A percentile compares a stretch with the other conserved stretches of the same genome.
These are phyloP conservation scores for Digitaria exilis DNA, from an alignment of 202 grass and related monocot genomes.

Conservation along the genomic window DNA sequence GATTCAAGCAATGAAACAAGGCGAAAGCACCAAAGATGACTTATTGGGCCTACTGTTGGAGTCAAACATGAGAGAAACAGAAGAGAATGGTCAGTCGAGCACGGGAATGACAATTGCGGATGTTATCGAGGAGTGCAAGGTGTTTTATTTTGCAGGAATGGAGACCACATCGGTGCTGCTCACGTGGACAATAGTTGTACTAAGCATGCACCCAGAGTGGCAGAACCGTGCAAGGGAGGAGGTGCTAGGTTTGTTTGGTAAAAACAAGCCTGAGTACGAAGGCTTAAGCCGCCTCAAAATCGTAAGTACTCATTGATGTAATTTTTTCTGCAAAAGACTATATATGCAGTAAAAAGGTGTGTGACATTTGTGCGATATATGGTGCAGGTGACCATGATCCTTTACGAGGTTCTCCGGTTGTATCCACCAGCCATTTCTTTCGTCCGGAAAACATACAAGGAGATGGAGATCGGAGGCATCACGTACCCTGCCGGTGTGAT, in stretches of 20 bases:
- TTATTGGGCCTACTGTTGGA: constrained; percentile 56
- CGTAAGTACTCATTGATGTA: constrained; percentile 22
- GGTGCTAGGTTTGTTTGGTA: constrained; percentile 50
- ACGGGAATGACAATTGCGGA: constrained; percentile 50
- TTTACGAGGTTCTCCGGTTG: constrained; percentile 64
- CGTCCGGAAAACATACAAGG: constrained; percentile 42
- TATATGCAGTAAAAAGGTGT: not conserved
- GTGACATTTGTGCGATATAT: not conserved
- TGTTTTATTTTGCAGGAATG: constrained; percentile 71
- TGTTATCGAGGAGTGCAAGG: constrained; percentile 76
- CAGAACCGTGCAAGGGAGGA: constrained; percentile 67
- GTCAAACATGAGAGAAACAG: constrained; percentile 38
- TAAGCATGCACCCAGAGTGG: constrained; percentile 74
- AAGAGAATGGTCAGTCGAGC: not conserved
- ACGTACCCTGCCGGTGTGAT: constrained; percentile 53
- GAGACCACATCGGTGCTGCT: constrained; percentile 61
- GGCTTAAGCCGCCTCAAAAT: constrained; percentile 57
- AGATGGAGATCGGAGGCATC: constrained; percentile 50
- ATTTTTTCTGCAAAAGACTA: not conserved
- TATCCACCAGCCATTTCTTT: constrained; percentile 43
- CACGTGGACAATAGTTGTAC: constrained; percentile 70
- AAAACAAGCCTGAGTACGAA: constrained; percentile 50
- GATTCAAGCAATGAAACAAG: constrained; percentile 35
- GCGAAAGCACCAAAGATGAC: constrained; percentile 50
- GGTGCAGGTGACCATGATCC: constrained; percentile 62